A percentile compares a stretch with the other conserved stretches of the same genome.
Evolutionary conservation across 148 eudicot species (phyloP).

Genomic region (Arctostaphylos glauca): DNA sequence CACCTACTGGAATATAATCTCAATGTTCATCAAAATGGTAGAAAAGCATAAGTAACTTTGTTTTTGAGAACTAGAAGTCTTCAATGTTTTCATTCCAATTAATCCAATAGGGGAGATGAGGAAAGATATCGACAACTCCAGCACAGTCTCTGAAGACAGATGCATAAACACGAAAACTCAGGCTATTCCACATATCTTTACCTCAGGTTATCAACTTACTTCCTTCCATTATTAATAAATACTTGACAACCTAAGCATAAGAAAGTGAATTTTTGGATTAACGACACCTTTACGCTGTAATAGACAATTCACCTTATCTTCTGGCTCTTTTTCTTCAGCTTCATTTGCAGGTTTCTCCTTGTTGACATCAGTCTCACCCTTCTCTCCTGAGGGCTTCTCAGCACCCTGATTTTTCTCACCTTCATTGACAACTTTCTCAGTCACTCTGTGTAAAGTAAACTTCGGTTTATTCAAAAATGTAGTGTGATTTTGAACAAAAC

Average conservation of each 20-base stretch:
- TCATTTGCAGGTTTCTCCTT: slow-evolving; percentile 59
- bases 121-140: background rate
- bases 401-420: slow-evolving; percentile 45
- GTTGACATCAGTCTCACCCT: slow-evolving; percentile 50
- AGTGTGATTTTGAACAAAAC: background rate
- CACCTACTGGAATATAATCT: background rate
- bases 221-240: background rate
- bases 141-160: background rate
- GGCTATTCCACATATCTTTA: background rate
- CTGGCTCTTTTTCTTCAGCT: slow-evolving; percentile 79
- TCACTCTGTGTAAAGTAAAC: slow-evolving; percentile 36
- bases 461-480: background rate
- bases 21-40: background rate
- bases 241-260: background rate
- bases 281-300: background rate
- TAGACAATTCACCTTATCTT: slow-evolving; percentile 51
- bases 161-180: background rate
- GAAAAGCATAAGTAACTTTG: background rate
- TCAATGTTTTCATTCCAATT: background rate
- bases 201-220: background rate
- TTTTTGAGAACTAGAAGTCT: no score
- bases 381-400: slow-evolving; percentile 56
- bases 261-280: background rate
- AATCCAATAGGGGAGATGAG: background rate
- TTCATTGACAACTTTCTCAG: slow-evolving; percentile 53